phyloP scores from a whole-genome alignment of 192 early-diverging fungal genomes.

The Backusella circina region DNA sequence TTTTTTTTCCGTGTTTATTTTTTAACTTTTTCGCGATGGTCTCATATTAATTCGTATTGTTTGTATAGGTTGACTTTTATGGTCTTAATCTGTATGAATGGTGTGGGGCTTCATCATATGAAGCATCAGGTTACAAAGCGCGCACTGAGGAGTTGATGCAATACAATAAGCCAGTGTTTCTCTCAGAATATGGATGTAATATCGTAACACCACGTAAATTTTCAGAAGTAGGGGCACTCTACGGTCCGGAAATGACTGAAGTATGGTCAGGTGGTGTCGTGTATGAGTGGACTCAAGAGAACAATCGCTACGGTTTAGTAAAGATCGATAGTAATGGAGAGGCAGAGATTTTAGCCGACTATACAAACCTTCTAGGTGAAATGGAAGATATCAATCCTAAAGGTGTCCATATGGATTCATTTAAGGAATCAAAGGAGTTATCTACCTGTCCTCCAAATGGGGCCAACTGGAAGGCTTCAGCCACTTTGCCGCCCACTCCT shows the following conservation, averaged over 20 bases:
- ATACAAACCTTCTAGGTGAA: slow-evolving; percentile 55
- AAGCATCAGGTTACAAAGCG: slow-evolving; percentile 63
- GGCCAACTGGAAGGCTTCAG: slow-evolving; percentile 52
- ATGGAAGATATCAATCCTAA: slow-evolving; percentile 51
- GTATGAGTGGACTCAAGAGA: slow-evolving; percentile 75
- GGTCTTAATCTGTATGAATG: slow-evolving; percentile 77
- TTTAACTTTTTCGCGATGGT: background rate
- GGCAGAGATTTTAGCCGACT: slow-evolving; percentile 49
- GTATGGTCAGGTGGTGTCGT: slow-evolving; percentile 70
- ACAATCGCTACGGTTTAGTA: slow-evolving; percentile 73
- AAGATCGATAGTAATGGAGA: slow-evolving; percentile 43
- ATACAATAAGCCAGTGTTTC: slow-evolving; percentile 63
- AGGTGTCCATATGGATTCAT: slow-evolving; percentile 55
- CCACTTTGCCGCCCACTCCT: slow-evolving; percentile 59
- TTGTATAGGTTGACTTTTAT: slow-evolving; percentile 59
- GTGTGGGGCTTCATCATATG: slow-evolving; percentile 65
- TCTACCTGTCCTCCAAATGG: slow-evolving; percentile 43
- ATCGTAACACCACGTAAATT: slow-evolving; percentile 61
- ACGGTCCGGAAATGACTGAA: slow-evolving; percentile 63
- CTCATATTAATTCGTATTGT: background rate
- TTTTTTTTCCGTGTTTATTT: background rate
- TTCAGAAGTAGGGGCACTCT: slow-evolving; percentile 63
- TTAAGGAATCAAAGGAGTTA: slow-evolving; percentile 35
- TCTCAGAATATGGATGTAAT: slow-evolving; percentile 82
- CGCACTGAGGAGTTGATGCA: slow-evolving; percentile 56